Evolutionary conservation across 352 stramenopile genomes (phyloP), one percentile per base, ranked within the genome.

Genomic region (Lagenidium giganteum): DNA sequence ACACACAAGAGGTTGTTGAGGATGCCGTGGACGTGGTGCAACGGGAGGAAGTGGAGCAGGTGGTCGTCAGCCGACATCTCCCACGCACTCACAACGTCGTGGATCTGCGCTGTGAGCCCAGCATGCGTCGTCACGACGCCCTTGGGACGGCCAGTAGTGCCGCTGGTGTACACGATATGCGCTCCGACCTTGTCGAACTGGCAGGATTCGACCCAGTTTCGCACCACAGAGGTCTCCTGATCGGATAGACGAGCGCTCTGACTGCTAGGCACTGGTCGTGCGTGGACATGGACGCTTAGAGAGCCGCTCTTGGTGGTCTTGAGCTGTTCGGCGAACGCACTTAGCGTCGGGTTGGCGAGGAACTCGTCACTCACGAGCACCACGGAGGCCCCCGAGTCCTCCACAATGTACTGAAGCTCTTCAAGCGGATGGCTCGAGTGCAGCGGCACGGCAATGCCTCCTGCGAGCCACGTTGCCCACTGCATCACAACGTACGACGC

Each of bases 21-120:
- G 12, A 95, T 72, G 18, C 87, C 88, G 56, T 97, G 88, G 6
- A 96, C 70, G 47, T 96, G 89, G 43, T 97, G 87, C 21, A 97
- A 53, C 16, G 89, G 89, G 7, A 97, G 39, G 47, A 95, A 92
- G 50, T 96, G 84, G 21, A 96, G 55, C 48, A 96, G 60, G n/a
- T 83, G 76, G 58, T 97, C 89, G 17, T 50, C 35, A 2, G 29
- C 41, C 16, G 48, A 63, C 69, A 93, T 96, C 43, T 82, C 67
- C 89, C 87, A 97, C 8, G 79, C 73, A 24, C 61, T 60, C n/a
- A 92, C 68, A 21, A 96, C 47, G 56, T 93, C 83, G 18, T 68
- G 64, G 35, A 95, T 86, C 55, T 95, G 83, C 14, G 77, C 74
- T 18, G 71, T 80, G 29, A 92, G 57, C 6, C 40, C 70, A 0